Evolutionary conservation across 371 early-diverging fungal species (phyloP).

Genomic region (Capniomyces stellatus): DNA sequence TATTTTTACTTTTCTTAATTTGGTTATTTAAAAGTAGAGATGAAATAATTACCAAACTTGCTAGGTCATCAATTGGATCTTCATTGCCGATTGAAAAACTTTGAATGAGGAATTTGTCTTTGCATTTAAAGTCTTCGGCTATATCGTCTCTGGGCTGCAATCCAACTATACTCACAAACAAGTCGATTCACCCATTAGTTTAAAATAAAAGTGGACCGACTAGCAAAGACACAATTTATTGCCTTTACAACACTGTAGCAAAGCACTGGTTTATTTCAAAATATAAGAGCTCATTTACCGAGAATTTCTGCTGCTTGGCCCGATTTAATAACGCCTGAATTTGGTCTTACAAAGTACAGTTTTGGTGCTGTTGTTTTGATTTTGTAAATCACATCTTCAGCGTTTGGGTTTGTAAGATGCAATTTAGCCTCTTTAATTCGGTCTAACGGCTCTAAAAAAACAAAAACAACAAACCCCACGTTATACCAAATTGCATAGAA

Average conservation of each 20-base stretch:
- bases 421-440: conserved; percentile 39
- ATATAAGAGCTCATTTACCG: too few relatives aligned
- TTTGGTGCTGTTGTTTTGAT: conserved; percentile 96
- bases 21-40: too few relatives aligned
- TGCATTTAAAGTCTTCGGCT: conserved; percentile 60
- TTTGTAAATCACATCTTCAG: conserved; percentile 68
- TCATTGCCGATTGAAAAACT: conserved; percentile 42
- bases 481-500: too few relatives aligned
- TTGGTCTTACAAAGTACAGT: conserved; percentile 92
- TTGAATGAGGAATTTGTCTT: conserved; percentile 90
- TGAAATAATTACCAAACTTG: not conserved
- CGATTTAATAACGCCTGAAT: conserved; percentile 71
- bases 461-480: too few relatives aligned
- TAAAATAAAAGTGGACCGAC: too few relatives aligned
- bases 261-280: too few relatives aligned
- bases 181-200: too few relatives aligned
- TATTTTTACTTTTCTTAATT: too few relatives aligned
- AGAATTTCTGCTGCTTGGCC: conserved; percentile 53
- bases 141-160: conserved; percentile 78
- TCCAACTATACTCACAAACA: conserved; percentile 41
- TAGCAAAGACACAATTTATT: too few relatives aligned
- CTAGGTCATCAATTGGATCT: conserved; percentile 23
- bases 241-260: too few relatives aligned
- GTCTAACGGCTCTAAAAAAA: conserved; percentile 53
- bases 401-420: conserved; percentile 44